Evolutionary conservation across 768 basidiomycete species (phyloP), one percentile per base, ranked within the genome.

Genomic region (Tricholoma saponaceum): DNA sequence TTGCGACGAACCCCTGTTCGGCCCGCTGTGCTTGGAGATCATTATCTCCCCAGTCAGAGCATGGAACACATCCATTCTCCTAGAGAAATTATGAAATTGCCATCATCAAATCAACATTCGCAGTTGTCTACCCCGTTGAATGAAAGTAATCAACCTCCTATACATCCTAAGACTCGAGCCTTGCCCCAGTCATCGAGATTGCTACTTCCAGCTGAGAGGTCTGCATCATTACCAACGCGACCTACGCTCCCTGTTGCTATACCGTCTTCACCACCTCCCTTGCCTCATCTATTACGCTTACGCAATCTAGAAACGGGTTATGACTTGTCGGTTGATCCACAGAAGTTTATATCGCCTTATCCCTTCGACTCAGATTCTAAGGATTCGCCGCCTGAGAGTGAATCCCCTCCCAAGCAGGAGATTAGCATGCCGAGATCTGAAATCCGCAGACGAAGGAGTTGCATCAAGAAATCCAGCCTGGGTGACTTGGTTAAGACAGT

Each of bases 401-500:
- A 55, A 43, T 35, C n/a, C 22, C 55, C 52, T 25, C 33, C 23
- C 10, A 57, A 52, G 32, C 41, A 33, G 52, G 32, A 32, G 22
- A 12, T 55, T 22, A 30, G 59, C 10, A 43, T 37, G 9, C 49
- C 53, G 26, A 72, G 66, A 30, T 70, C 69, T 4, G 72, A 70
- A 14, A 61, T 78, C 10, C 72, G 75, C 35, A 82, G 78, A 55
- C 73, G 82, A 59, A 76, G 85, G 57, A 89, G 88, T 62, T 87
- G 84, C 63, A 78, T 89, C 61, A 87, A 82, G 69, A 81, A 84
- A 56, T 74, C 72, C 20, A 80, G 78, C 62, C 71, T 80, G 58
- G 82, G 79, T 41, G 83, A 85, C 58, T 73, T 83, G 26, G 70
- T 77, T 16, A 90, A 90, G 71, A 80, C 82, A 5, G 87, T 90